phyloP scores from a whole-genome alignment of 2,329 filamentous ascomycete species.

The Aspergillus sp. region DNA sequence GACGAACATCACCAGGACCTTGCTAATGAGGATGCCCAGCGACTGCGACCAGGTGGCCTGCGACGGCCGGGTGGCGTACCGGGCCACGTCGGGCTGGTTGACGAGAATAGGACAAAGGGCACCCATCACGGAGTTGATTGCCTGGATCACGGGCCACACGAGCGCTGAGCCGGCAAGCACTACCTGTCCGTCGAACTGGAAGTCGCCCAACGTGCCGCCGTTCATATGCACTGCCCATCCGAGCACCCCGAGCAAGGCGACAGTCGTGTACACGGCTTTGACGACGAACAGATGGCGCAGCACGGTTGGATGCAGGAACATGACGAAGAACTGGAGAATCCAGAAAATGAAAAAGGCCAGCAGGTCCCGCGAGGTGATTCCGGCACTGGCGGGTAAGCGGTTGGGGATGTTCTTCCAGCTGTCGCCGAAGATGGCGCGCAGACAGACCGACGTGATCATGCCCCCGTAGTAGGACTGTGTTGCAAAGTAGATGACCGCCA shows the following conservation, averaged over 20 bases:
- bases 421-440: neutral
- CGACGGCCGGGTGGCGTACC: conserved; percentile 30
- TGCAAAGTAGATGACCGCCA: neutral
- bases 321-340: conserved; percentile 1
- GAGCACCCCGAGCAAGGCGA: conserved; percentile 27
- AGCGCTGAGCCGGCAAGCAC: conserved; percentile 35
- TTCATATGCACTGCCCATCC: conserved; percentile 32
- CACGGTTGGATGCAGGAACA: conserved; percentile 5
- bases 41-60: conserved; percentile 30
- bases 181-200: conserved; percentile 13
- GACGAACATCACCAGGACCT: conserved; percentile 42
- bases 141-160: conserved; percentile 24
- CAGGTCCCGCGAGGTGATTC: neutral
- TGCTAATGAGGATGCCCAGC: conserved; percentile 37
- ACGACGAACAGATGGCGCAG: conserved; percentile 6
- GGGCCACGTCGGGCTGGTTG: conserved; percentile 44
- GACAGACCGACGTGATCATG: neutral
- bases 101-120: conserved; percentile 40
- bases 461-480: neutral
- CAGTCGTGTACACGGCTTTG: conserved; percentile 10
- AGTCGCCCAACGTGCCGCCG: conserved; percentile 20
- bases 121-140: conserved; percentile 45
- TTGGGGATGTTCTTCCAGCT: neutral
- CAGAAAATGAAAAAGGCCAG: conserved; percentile 9
- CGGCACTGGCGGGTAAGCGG: neutral